phyloP scores from a whole-genome alignment of 768 basidiomycete species.

The Serendipita sp. region DNA sequence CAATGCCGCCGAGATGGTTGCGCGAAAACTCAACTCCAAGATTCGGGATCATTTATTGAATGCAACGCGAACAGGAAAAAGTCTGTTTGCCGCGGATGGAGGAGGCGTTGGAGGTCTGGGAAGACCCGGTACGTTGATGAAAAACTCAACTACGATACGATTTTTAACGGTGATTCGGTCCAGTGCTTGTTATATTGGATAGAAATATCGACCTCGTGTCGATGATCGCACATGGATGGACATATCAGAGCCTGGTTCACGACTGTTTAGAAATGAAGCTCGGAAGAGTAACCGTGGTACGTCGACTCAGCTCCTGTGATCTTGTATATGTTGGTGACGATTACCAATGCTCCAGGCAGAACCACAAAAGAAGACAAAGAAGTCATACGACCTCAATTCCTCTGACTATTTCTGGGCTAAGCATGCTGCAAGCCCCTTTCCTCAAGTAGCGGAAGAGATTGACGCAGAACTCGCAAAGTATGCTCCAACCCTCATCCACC shows the following conservation, averaged over 20 bases:
- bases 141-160: conserved; percentile 11
- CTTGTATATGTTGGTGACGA: neutral
- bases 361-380: conserved; percentile 40
- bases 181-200: conserved; percentile 87
- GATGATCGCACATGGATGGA: conserved; percentile 94
- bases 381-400: conserved; percentile 87
- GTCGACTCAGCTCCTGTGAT: conserved; percentile 5
- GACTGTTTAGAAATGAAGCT: conserved; percentile 96
- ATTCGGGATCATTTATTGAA: conserved; percentile 73
- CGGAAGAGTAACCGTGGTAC: conserved; percentile 73
- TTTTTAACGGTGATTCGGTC: neutral
- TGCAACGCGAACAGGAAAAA: conserved; percentile 44
- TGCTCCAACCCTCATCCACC: conserved; percentile 1
- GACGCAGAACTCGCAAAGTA: conserved; percentile 81
- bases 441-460: conserved; percentile 96
- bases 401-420: conserved; percentile 99
- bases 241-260: conserved; percentile 94
- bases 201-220: conserved; percentile 89
- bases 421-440: conserved; percentile 92
- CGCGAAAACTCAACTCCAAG: conserved; percentile 83
- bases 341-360: conserved; percentile 24
- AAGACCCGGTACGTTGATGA: conserved; percentile 49
- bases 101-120: conserved; percentile 76
- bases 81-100: conserved; percentile 65
- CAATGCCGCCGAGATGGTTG: conserved; percentile 99